Percentiles rank a stretch among this genome's conserved stretches.
Conservation (phyloP, 2,329 filamentous ascomycete species). For the Penicillium janthinellum region DNA sequence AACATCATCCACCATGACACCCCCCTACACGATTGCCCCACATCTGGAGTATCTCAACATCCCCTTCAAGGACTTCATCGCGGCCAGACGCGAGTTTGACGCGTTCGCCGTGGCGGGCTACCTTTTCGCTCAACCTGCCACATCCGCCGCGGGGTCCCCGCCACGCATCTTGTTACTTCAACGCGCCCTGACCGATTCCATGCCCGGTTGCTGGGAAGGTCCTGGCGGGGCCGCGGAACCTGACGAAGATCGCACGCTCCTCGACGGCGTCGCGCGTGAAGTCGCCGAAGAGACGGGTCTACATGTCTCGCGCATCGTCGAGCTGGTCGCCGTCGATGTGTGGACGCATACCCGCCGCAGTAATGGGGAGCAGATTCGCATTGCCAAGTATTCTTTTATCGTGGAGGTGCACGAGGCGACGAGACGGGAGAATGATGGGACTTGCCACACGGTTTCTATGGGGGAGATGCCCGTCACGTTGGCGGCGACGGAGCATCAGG, state of each 20-base stretch:
- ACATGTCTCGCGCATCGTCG: conserved; percentile 45
- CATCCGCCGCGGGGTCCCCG: neutral
- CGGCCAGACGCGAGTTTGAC: conserved; percentile 31
- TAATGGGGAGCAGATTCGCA: conserved; percentile 20
- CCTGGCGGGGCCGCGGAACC: conserved; percentile 54
- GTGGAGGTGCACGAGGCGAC: conserved; percentile 36
- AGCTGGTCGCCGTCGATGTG: conserved; percentile 41
- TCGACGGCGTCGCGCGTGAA: conserved; percentile 54
- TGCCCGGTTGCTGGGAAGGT: conserved; percentile 51
- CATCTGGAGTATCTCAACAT: conserved; percentile 35
- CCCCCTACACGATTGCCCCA: conserved; percentile 27
- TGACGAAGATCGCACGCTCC: conserved; percentile 48
- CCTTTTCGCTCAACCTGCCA: conserved; percentile 29
- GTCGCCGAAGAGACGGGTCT: conserved; percentile 57
- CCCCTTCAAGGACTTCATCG: conserved; percentile 30
- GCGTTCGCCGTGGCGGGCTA: conserved; percentile 33
- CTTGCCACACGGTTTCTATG: neutral
- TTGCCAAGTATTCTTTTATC: conserved; percentile 43
- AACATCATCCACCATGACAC: conserved; percentile 13
- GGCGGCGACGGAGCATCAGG: conserved; percentile 39
- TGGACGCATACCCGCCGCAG: conserved; percentile 32
- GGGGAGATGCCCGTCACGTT: conserved; percentile 30
- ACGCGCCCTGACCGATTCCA: conserved; percentile 44
- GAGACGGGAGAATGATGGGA: conserved; percentile 20
- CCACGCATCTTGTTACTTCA: conserved; percentile 48